Percentiles rank a stretch among this genome's conserved stretches.
Conservation (phyloP, 495 filamentous ascomycete genomes). For the Neurospora intermedia region DNA sequence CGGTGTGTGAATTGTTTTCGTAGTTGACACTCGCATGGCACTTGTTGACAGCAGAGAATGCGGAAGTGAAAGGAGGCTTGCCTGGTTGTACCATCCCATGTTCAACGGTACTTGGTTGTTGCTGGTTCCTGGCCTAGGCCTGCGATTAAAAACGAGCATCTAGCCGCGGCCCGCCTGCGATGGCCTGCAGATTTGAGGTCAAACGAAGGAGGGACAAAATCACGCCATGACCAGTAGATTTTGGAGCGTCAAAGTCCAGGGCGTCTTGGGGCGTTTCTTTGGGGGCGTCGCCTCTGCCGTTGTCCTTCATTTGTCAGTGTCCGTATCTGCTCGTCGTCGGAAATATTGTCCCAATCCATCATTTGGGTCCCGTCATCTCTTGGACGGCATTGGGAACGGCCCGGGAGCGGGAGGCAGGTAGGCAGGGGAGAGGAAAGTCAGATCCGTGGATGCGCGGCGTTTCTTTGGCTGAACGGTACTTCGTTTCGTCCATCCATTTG, state of each 20-base stretch:
- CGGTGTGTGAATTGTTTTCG: constrained; percentile 12
- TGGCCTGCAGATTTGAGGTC: constrained; percentile 18
- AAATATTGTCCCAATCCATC: not conserved
- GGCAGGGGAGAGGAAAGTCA: not conserved
- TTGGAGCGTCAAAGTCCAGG: not conserved
- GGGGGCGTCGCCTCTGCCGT: not conserved
- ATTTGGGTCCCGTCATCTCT: not conserved
- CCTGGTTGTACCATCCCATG: not conserved
- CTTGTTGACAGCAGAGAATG: not conserved
- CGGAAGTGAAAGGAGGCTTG: not conserved
- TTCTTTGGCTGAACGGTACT: not conserved
- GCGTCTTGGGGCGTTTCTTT: not conserved
- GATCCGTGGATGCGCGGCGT: not conserved
- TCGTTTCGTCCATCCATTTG: no score
- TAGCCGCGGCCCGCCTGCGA: constrained; percentile 10
- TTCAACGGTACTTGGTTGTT: not conserved
- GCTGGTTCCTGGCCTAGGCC: constrained; percentile 1
- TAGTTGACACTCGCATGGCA: not conserved
- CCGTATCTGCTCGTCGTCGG: not conserved
- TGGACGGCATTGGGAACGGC: not conserved
- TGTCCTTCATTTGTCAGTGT: not conserved
- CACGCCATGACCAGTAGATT: constrained; percentile 1
- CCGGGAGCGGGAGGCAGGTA: not conserved
- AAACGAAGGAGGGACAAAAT: constrained; percentile 17
- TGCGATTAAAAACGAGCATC: not conserved